These are phyloP conservation scores for Cryptosporidium viatorum DNA, from an alignment of 169 alveolate species.

Conservation along the genomic window DNA sequence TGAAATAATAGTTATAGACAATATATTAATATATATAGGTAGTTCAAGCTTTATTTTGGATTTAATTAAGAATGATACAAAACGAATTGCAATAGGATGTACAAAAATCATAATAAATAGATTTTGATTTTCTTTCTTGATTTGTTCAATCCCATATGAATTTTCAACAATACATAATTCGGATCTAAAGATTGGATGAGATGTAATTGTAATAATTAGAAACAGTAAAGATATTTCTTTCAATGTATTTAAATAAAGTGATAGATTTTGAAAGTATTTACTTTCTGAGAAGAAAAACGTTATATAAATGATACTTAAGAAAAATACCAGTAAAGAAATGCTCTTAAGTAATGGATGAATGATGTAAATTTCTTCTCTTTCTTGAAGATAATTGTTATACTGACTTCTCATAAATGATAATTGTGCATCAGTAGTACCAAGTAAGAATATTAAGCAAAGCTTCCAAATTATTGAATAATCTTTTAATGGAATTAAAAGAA, in stretches of 20 bases:
- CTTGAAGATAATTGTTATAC: neutral
- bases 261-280: neutral
- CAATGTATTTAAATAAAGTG: neutral
- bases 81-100: neutral
- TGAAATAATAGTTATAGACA: neutral
- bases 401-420: conserved; percentile 10
- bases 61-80: neutral
- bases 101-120: neutral
- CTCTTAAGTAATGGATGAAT: neutral
- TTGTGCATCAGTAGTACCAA: conserved; percentile 21
- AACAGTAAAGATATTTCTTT: neutral
- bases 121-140: neutral
- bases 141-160: neutral
- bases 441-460: conserved; percentile 15
- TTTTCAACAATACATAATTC: neutral
- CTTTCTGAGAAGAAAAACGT: neutral
- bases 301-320: neutral
- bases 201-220: conserved; percentile 1
- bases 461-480: conserved; percentile 42
- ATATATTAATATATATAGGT: neutral
- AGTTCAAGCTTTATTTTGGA: neutral
- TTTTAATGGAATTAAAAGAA: neutral
- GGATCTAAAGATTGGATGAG: conserved; percentile 2
- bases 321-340: conserved; percentile 3
- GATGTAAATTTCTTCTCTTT: neutral